A percentile compares a stretch with the other conserved stretches of the same genome.
Conservation (phyloP, 306 rosid species). For the Inga oerstediana region DNA sequence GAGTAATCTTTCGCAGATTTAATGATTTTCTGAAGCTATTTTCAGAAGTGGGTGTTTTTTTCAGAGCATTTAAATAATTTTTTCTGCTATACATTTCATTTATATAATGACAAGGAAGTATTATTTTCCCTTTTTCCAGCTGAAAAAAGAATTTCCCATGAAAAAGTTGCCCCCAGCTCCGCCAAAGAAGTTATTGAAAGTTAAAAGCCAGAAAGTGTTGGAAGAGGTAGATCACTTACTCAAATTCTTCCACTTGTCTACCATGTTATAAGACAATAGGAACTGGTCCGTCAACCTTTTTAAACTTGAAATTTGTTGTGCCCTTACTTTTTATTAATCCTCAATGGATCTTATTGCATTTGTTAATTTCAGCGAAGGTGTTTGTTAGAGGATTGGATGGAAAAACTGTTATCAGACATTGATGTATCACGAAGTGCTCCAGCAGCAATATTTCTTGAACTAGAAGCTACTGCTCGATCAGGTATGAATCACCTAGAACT, state of each 20-base stretch:
- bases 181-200: conserved; percentile 67
- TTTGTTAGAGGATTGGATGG: conserved; percentile 83
- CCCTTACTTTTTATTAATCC: background rate
- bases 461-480: conserved; percentile 94
- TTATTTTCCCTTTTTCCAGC: conserved; percentile 49
- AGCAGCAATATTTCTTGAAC: conserved; percentile 86
- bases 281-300: conserved; percentile 5
- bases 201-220: conserved; percentile 53
- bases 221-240: conserved; percentile 65
- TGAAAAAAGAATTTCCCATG: conserved; percentile 63
- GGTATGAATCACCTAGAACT: conserved; percentile 51
- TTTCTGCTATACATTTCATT: background rate
- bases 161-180: conserved; percentile 80
- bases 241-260: conserved; percentile 23
- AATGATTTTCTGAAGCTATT: conserved; percentile 69
- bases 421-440: conserved; percentile 84
- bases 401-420: conserved; percentile 79
- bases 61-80: background rate
- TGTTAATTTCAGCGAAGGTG: conserved; percentile 70
- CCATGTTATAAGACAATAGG: background rate
- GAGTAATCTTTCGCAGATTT: conserved; percentile 76
- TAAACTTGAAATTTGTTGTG: background rate
- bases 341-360: conserved; percentile 3
- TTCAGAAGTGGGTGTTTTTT: conserved; percentile 58
- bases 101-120: conserved; percentile 4